Conservation (phyloP, 2,329 filamentous ascomycete species). For the Colletotrichum sansevieriae region DNA sequence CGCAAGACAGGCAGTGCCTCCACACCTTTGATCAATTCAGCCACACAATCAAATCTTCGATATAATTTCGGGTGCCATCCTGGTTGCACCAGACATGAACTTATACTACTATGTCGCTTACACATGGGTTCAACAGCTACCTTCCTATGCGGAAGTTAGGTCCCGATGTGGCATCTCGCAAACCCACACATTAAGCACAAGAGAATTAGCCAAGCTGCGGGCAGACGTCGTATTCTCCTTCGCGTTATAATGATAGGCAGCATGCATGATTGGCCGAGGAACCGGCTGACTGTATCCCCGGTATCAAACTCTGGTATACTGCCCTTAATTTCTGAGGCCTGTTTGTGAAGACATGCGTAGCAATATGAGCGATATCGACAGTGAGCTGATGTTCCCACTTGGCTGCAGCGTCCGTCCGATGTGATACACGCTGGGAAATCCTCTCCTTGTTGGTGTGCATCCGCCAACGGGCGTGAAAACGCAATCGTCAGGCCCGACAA, state of each 20-base stretch:
- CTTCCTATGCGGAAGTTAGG: conserved; percentile 6
- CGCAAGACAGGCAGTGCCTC: not conserved
- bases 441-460: conserved; percentile 21
- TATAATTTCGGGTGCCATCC: not conserved
- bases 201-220: not conserved
- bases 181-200: not conserved
- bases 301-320: not conserved
- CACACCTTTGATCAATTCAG: not conserved
- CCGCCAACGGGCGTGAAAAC: conserved; percentile 1
- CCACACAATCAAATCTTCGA: too few relatives aligned
- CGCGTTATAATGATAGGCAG: not conserved
- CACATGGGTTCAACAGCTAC: not conserved
- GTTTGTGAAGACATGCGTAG: not conserved
- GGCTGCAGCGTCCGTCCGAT: conserved; percentile 33
- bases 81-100: not conserved
- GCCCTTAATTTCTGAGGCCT: conserved; percentile 1
- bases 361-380: conserved; percentile 1
- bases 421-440: conserved; percentile 14
- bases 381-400: conserved; percentile 25
- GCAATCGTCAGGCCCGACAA: conserved; percentile 12
- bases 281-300: conserved; percentile 11
- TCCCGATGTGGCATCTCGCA: conserved; percentile 8
- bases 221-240: not conserved
- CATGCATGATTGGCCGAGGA: conserved; percentile 11
- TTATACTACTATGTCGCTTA: not conserved